phyloP scores from a whole-genome alignment of 805 yeast genomes.

The Saturnispora mendoncae region DNA sequence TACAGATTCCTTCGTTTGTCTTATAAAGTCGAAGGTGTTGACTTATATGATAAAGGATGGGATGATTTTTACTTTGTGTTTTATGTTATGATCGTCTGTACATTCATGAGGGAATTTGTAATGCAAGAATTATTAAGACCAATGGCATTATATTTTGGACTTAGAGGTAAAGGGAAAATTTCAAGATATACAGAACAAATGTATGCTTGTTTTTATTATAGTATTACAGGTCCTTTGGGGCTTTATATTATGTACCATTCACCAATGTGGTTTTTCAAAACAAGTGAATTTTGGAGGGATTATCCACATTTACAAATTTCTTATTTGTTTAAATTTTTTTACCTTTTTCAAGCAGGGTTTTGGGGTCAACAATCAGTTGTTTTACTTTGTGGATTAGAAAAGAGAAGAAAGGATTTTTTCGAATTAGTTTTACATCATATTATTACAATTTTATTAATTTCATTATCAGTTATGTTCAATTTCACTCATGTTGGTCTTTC shows the following conservation, averaged over 20 bases:
- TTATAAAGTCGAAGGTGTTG: slow-evolving; percentile 51
- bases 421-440: slow-evolving; percentile 92
- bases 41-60: slow-evolving; percentile 75
- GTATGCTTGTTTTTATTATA: slow-evolving; percentile 74
- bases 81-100: slow-evolving; percentile 77
- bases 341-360: slow-evolving; percentile 88
- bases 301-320: slow-evolving; percentile 81
- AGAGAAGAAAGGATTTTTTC: slow-evolving; percentile 87
- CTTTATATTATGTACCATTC: slow-evolving; percentile 76
- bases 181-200: slow-evolving; percentile 90
- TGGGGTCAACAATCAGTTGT: slow-evolving; percentile 96
- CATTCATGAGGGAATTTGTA: slow-evolving; percentile 81
- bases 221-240: slow-evolving; percentile 77
- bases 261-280: slow-evolving; percentile 86
- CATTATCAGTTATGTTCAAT: slow-evolving; percentile 85
- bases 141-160: slow-evolving; percentile 45
- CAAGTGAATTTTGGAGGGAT: slow-evolving; percentile 64
- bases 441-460: slow-evolving; percentile 79
- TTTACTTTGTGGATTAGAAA: slow-evolving; percentile 74
- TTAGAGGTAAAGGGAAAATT: slow-evolving; percentile 46
- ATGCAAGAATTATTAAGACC: slow-evolving; percentile 81
- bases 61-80: slow-evolving; percentile 74
- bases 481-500: slow-evolving; percentile 94
- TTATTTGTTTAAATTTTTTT: slow-evolving; percentile 65
- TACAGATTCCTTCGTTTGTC: slow-evolving; percentile 58